Evolutionary conservation across 306 rosid species (phyloP).

Genomic region (Ormosia semicastrata): DNA sequence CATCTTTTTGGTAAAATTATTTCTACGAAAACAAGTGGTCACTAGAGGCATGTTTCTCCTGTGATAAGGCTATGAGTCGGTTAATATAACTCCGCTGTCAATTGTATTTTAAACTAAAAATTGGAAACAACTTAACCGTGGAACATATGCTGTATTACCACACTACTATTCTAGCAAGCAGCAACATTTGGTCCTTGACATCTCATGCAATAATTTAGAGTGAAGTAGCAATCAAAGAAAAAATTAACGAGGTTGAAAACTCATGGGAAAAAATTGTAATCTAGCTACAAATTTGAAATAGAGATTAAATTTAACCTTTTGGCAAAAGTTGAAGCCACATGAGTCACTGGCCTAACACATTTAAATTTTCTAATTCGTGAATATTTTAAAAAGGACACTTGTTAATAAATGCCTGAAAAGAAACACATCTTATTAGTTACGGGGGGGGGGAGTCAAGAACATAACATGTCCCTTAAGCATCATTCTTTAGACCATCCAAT

Average conservation of each 20-base stretch:
- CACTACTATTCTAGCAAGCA: neutral
- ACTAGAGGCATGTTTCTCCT: too few species aligned
- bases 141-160: neutral
- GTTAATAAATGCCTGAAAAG: neutral
- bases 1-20: too few species aligned
- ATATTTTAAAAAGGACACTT: neutral
- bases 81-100: too few species aligned
- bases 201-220: neutral
- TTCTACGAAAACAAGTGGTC: too few species aligned
- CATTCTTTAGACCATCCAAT: constrained; percentile 54
- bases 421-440: neutral
- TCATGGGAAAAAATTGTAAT: neutral
- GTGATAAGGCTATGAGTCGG: too few species aligned
- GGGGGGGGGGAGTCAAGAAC: neutral
- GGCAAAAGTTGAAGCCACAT: neutral
- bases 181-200: neutral
- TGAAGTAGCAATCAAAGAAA: neutral
- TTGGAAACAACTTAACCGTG: neutral
- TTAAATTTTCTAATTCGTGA: neutral
- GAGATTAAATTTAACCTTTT: neutral
- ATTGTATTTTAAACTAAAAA: neutral
- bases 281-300: neutral
- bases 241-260: neutral
- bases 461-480: neutral
- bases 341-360: neutral